phyloP scores from a whole-genome alignment of 2,329 filamentous ascomycete species.

The Epichloe sibirici region DNA sequence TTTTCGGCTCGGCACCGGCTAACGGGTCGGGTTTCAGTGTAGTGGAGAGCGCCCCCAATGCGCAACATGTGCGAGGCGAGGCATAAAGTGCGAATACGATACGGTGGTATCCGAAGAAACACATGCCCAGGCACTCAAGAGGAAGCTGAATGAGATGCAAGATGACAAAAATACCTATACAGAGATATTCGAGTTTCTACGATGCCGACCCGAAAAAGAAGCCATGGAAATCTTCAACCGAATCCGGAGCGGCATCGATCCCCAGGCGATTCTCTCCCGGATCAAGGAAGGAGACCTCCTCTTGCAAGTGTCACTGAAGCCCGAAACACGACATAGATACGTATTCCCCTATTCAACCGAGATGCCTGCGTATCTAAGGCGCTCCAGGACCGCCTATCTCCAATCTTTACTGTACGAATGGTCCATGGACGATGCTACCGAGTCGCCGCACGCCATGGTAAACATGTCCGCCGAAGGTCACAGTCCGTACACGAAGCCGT shows the following conservation, averaged over 20 bases:
- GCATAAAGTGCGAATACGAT: slow-evolving; percentile 10
- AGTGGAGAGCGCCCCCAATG: slow-evolving; percentile 15
- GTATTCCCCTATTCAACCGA: slow-evolving; percentile 23
- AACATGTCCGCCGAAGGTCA: slow-evolving; percentile 5
- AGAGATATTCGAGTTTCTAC: slow-evolving; percentile 11
- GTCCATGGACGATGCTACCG: neutral
- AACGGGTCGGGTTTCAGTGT: slow-evolving; percentile 10
- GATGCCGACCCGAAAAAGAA: slow-evolving; percentile 14
- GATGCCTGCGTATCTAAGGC: slow-evolving; percentile 10
- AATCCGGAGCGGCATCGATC: slow-evolving; percentile 23
- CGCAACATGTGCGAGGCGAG: slow-evolving; percentile 10
- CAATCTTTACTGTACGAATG: slow-evolving; percentile 15
- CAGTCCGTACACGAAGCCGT: slow-evolving; percentile 22
- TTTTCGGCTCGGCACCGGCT: no score
- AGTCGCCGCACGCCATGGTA: slow-evolving; percentile 3
- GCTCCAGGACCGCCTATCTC: slow-evolving; percentile 15
- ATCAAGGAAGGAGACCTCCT: slow-evolving; percentile 24
- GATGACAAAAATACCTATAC: slow-evolving; percentile 4
- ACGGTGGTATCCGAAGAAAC: slow-evolving; percentile 11
- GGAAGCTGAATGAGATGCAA: slow-evolving; percentile 2
- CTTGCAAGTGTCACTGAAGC: slow-evolving; percentile 24
- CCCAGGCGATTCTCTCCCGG: slow-evolving; percentile 19
- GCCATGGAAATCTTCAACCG: slow-evolving; percentile 21
- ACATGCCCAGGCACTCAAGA: slow-evolving; percentile 9
- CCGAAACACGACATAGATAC: slow-evolving; percentile 26